Evolutionary conservation across 441 rosid genomes (phyloP), one percentile per base, ranked within the genome.

Genomic region (Brassica balearica): DNA sequence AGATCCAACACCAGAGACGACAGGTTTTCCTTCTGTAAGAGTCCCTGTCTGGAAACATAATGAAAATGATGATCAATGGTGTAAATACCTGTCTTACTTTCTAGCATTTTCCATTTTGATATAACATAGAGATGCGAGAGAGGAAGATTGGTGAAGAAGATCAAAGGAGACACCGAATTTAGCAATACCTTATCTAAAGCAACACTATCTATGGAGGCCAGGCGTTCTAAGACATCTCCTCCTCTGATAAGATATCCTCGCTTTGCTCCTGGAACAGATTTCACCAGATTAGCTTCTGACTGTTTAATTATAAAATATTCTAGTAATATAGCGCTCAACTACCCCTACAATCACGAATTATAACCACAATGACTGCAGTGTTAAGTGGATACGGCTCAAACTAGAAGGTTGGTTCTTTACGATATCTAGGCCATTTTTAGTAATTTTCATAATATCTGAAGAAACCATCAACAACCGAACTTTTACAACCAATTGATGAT

Each of bases 191-290:
- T 95, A 85, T 95, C 99, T 60, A 93, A 83, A 83, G 98, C 99
- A 59, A 93, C 73, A 84, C 83, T 84, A 81, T 91, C 87, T 60
- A 92, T 72, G 78, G 86, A 81, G 32, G 99, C 95, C 80, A 95
- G 84, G 61, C 94, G 97, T 87, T 95, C 98, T 70, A 93, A 87
- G 79, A 91, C 96, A 85, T 93, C 97, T 75, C 97, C 97, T 81
- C 99, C 99, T 85, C 99, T 89, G 81, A 93, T 87, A 75, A 96
- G 91, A 85, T 92, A 95, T 74, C 99, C 99, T 72, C 90, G 92
- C 85, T 85, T 92, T 77, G 97, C 98, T 79, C 99, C 99, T 95
- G 85, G 51, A 78, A 78, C 82, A 58, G 14, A 64, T 17, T 36
- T 23, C 10, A 63, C 19, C 51, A 64, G 3, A 20, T 69, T 70